Conservation (phyloP, 805 yeast genomes). For the Maudiozyma turicensis region DNA sequence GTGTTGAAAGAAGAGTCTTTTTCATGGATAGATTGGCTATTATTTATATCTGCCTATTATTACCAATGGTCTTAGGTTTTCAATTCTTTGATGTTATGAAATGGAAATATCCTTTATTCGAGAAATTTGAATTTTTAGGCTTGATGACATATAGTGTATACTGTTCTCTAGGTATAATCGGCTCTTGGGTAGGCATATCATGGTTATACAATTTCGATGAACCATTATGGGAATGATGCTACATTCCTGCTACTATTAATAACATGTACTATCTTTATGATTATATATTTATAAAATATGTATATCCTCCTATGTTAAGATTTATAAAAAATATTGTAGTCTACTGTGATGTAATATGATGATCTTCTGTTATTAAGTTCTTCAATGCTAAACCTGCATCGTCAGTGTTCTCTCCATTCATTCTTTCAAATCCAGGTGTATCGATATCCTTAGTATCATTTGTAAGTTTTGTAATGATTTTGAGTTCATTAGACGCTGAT, state of each 20-base stretch:
- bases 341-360: neutral
- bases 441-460: neutral
- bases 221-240: slow-evolving; percentile 39
- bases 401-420: slow-evolving; percentile 8
- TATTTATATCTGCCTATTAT: slow-evolving; percentile 55
- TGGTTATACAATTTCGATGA: slow-evolving; percentile 87
- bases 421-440: neutral
- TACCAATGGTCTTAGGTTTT: slow-evolving; percentile 47
- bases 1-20: slow-evolving; percentile 41
- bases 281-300: too few species aligned
- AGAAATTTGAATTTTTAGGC: slow-evolving; percentile 60
- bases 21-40: slow-evolving; percentile 62
- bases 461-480: neutral
- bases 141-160: slow-evolving; percentile 79
- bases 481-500: neutral
- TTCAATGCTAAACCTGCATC: slow-evolving; percentile 27
- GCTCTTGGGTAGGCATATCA: slow-evolving; percentile 80
- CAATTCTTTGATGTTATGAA: slow-evolving; percentile 48
- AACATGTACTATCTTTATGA: too few species aligned
- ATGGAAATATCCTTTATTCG: slow-evolving; percentile 41
- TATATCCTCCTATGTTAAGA: too few species aligned
- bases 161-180: slow-evolving; percentile 74
- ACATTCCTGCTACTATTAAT: neutral
- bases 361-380: slow-evolving; percentile 16
- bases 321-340: neutral